Evolutionary conservation across 176 grass and related monocot genomes (phyloP).

Genomic region (Guadua angustifolia): DNA sequence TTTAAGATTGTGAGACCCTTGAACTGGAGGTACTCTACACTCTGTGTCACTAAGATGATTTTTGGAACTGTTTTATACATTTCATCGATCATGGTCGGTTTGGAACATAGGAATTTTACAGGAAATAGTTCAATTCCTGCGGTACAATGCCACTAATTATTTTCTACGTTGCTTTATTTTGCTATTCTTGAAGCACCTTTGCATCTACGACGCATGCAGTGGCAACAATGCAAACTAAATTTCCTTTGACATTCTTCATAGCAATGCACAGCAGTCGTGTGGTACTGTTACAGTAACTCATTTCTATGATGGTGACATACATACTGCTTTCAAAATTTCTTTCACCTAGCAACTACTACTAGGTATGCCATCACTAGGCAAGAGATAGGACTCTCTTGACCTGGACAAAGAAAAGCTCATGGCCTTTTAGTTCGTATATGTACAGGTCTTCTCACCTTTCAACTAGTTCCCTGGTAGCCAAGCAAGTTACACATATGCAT

Average conservation of each 20-base stretch:
- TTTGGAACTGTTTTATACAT: too few species aligned
- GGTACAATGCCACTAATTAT: background rate
- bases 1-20: conserved; percentile 8
- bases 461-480: background rate
- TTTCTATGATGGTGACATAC: background rate
- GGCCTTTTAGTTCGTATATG: background rate
- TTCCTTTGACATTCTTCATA: background rate
- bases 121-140: background rate
- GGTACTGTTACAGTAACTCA: background rate
- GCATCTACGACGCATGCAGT: background rate
- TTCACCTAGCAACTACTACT: background rate
- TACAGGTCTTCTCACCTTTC: background rate
- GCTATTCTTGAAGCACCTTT: background rate
- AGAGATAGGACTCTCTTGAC: background rate
- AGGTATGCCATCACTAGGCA: background rate
- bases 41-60: background rate
- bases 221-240: background rate
- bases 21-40: background rate
- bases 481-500: background rate
- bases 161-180: background rate
- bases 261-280: background rate
- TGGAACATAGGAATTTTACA: background rate
- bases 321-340: background rate
- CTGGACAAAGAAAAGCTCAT: background rate
- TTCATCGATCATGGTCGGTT: background rate